Evolutionary conservation across 306 rosid species (phyloP), one percentile per base, ranked within the genome.

Genomic region (Castanea sativa): DNA sequence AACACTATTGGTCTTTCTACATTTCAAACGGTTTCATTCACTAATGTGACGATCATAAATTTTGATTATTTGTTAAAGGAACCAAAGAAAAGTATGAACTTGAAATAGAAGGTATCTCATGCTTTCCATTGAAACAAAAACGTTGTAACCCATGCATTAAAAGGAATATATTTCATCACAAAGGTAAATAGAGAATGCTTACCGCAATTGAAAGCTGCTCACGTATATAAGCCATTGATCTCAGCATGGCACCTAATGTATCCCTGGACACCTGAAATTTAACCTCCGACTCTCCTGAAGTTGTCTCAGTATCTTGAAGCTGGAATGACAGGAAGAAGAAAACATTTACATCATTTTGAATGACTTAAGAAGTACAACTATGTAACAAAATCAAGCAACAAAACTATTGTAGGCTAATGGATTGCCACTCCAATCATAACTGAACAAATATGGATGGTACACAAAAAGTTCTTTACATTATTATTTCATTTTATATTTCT

Each of bases 211-310:
- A 90, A 80, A 94, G 97, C 88, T 94, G 99, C 91, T 95, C 96
- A 0, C 97, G 98, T 69, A 91, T 95, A 81, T 95, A 95, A 67
- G 97, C 89, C 97, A 95, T 95, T 80, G 98, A 95, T 84, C 97
- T 91, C 38, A 92, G 88, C 91, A 95, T 92, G 69, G 99, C 99
- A 57, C 92, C 94, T 80, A 95, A 85, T 61, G 99, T 93, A 70
- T 95, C 97, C 88, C 79, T 91, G 57, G 98, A 89, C 74, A 92
- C 97, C 90, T 95, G 98, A 86, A 92, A 95, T 83, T 95, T 92
- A 53, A 92, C 96, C 83, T 92, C 99, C 2, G 95, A 87, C 81
- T 88, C 98, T 45, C 98, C 97, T 78, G 97, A 80, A 81, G 83
- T 90, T 79, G 98, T 85, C 82, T 90, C 96, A 1, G 92, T 70